Evolutionary conservation across 805 yeast genomes (phyloP), one percentile per base, ranked within the genome.

Genomic region (Yarrowia keelungensis): DNA sequence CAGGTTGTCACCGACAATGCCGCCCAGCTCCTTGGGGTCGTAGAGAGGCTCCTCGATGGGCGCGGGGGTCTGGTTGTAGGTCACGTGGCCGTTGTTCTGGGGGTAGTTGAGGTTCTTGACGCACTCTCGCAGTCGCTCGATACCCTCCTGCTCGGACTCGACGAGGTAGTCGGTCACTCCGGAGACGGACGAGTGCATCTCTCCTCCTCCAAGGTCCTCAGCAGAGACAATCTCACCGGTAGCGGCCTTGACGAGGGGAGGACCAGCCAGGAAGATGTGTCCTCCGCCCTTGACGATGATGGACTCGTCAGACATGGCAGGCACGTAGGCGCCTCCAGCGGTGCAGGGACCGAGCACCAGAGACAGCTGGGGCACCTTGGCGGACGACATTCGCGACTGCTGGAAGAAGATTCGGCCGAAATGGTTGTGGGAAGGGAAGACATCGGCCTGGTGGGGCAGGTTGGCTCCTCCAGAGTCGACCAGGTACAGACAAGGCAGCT

Each of bases 321-420:
- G 78, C 7, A 76, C 78, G 64, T 76, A 76, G 61, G 78, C 78
- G 12, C 78, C 78, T n/a, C 78, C 78, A 14, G 78, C 78, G 12
- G 78, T 76, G 49, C 78, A 76, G 8, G 78, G 78, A 12, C 78
- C 78, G 53, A 76, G 70, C 10, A 76, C 78, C 12, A 76, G 71
- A 10, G 78, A 73, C 62, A 76, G 68, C 69, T 76, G 78, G 11
- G 78, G 77, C 46, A 76, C 72, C 43, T 76, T 76, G 64, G 67
- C 62, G 22, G 76, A 72, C 15, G 76, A 74, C 76, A 76, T 73
- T 32, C 74, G 69, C 39, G 76, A 73, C 71, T 76, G 78, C 72
- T 74, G 76, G 72, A 69, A 76, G 69, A 76, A 76, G 67, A 76
- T 76, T 41, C 76, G 73, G 14, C 78, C 78, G 69, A 76, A 76